Percentiles rank a stretch among this genome's conserved stretches.
These are phyloP conservation scores for Xylaria multiplex DNA, from an alignment of 2,329 filamentous ascomycete genomes.

Conservation along the genomic window DNA sequence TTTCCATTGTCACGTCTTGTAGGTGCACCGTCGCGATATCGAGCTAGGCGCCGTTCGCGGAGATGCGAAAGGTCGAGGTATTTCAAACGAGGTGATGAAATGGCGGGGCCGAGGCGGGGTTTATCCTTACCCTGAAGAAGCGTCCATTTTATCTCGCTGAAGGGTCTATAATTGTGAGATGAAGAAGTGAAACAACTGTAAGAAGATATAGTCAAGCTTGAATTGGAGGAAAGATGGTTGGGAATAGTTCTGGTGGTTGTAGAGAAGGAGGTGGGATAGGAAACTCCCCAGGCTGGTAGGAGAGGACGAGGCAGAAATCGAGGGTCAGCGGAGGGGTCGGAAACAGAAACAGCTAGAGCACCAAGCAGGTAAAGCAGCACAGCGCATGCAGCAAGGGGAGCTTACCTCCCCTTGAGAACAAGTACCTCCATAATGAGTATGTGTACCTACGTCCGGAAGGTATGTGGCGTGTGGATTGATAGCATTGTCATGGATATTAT, in stretches of 20 bases:
- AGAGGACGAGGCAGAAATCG: conserved; percentile 34
- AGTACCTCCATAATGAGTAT: too few relatives aligned
- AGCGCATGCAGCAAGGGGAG: conserved; percentile 14
- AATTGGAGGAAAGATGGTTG: conserved; percentile 9
- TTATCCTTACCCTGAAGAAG: conserved; percentile 48
- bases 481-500: conserved; percentile 22
- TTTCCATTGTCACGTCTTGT: neutral
- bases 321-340: conserved; percentile 32
- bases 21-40: conserved; percentile 1
- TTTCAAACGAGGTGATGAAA: conserved; percentile 42
- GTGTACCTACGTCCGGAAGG: neutral
- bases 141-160: conserved; percentile 45
- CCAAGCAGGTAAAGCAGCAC: conserved; percentile 6
- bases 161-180: conserved; percentile 21
- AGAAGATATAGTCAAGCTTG: neutral
- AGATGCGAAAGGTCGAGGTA: conserved; percentile 30
- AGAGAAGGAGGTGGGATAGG: conserved; percentile 30
- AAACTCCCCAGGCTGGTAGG: conserved; percentile 20
- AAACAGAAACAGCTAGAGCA: conserved; percentile 31
- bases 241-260: conserved; percentile 22
- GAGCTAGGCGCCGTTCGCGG: conserved; percentile 32
- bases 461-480: conserved; percentile 23
- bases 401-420: neutral
- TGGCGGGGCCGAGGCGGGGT: conserved; percentile 49
- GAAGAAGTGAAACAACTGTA: conserved; percentile 30